These are phyloP conservation scores for Ceratobasidium theobromae DNA, from an alignment of 1,284 basidiomycete genomes.

Conservation along the genomic window DNA sequence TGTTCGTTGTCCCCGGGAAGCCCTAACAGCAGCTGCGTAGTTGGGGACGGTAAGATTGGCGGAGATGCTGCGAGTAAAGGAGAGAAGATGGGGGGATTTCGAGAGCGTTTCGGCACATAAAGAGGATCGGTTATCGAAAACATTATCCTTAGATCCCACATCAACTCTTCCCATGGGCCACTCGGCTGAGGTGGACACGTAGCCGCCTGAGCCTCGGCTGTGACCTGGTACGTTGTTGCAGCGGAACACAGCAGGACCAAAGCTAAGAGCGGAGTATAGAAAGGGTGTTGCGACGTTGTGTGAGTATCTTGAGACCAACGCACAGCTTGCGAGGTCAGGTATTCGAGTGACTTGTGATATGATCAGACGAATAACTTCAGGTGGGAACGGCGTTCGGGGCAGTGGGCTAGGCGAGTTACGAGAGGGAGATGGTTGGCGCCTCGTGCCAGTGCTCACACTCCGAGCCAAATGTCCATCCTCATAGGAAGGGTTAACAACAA, in stretches of 20 bases:
- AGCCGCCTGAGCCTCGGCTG: slow-evolving; percentile 7
- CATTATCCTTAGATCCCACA: slow-evolving; percentile 19
- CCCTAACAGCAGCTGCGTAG: slow-evolving; percentile 21
- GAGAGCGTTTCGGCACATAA: slow-evolving; percentile 27
- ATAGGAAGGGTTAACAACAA: slow-evolving; percentile 23
- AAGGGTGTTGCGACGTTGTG: slow-evolving; percentile 11
- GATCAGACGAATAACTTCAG: slow-evolving; percentile 10
- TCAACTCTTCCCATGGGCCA: background rate
- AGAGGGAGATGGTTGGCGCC: background rate
- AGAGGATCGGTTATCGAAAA: slow-evolving; percentile 29
- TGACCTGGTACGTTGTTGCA: background rate
- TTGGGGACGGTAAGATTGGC: slow-evolving; percentile 23
- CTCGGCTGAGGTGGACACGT: slow-evolving; percentile 28
- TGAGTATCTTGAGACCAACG: slow-evolving; percentile 13
- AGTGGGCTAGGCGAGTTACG: background rate
- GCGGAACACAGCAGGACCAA: slow-evolving; percentile 18
- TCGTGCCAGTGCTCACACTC: background rate
- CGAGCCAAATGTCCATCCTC: slow-evolving; percentile 12
- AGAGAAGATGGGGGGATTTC: slow-evolving; percentile 3
- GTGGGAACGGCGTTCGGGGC: background rate
- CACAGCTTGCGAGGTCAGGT: slow-evolving; percentile 17
- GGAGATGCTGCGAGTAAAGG: slow-evolving; percentile 2
- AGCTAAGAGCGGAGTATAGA: slow-evolving; percentile 12
- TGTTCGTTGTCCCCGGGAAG: slow-evolving; percentile 9
- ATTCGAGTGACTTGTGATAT: slow-evolving; percentile 1